These are phyloP conservation scores for Cutaneotrichosporon spelunceum DNA, from an alignment of 1,284 basidiomycete genomes.

Conservation along the genomic window DNA sequence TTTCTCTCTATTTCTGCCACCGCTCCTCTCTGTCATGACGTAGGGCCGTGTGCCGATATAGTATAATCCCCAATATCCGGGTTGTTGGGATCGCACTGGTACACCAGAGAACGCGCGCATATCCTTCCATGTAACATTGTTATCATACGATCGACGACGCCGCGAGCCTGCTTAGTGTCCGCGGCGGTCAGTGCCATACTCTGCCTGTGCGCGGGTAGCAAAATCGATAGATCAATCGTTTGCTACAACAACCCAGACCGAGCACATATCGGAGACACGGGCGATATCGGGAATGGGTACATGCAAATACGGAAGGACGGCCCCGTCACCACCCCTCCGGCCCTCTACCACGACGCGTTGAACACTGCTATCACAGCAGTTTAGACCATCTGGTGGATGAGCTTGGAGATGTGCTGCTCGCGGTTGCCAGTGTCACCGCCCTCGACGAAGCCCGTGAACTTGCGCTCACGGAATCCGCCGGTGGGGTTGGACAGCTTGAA, in stretches of 20 bases:
- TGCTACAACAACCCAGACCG: background rate
- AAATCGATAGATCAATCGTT: background rate
- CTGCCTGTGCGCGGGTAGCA: background rate
- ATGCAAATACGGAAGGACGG: conserved; percentile 33
- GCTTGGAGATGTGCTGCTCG: conserved; percentile 93
- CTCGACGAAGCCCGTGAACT: conserved; percentile 92
- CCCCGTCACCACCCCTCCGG: conserved; percentile 29
- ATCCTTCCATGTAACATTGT: too few relatives aligned
- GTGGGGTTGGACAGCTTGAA: conserved; percentile 99
- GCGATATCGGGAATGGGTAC: conserved; percentile 29
- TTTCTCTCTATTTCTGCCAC: too few relatives aligned
- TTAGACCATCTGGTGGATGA: conserved; percentile 95
- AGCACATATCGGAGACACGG: background rate
- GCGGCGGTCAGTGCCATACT: background rate
- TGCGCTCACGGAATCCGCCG: conserved; percentile 94
- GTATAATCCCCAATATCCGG: too few relatives aligned
- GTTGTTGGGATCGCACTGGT: too few relatives aligned
- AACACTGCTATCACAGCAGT: conserved; percentile 17
- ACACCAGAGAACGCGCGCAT: too few relatives aligned
- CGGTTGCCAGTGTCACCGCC: conserved; percentile 93
- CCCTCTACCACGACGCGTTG: conserved; percentile 19
- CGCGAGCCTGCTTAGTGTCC: too few relatives aligned
- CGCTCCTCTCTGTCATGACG: too few relatives aligned
- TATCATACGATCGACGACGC: too few relatives aligned
- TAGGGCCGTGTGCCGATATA: too few relatives aligned